Evolutionary conservation across 495 filamentous ascomycete species (phyloP), one percentile per base, ranked within the genome.

Genomic region (Penicillium canariense): DNA sequence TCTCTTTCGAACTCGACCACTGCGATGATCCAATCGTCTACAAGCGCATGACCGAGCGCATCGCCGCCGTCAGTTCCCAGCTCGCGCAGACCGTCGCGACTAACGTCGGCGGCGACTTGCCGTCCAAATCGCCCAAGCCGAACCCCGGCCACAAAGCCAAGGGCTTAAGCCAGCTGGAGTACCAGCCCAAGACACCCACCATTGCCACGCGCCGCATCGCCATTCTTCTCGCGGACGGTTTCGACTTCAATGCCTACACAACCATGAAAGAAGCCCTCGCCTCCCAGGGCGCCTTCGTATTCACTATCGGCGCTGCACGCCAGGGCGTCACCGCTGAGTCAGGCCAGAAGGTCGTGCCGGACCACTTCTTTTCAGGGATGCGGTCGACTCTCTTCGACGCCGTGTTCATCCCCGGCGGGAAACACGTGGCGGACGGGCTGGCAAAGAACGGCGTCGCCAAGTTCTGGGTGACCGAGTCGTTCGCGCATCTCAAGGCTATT

Each of bases 351-450:
- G 74, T 89, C 0, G 71, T 78, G 26, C 84, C 92, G 0, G 87
- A 94, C 56, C 89, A 96, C 62, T 87, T 92, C 62, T 82, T 94
- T 54, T 84, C 90, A 47, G 90, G 87, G 4, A 83, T 87, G 83
- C 86, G 90, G 32, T 89, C 85, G 4, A 96, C 90, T 4, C 81
- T 96, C 73, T 93, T 96, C 58, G 92, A 96, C 63, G 84, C 90
- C 1, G 65, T 90, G 26, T 92, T 91, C 63, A 76, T 96, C 17
- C 89, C 89, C 15, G 88, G 89, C 15, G 90, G 90, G 0, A 75
- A 78, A 70, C 42, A 77, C 77, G 1, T 46, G 0, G n/a, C 25
- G 2, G 43, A 46, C 2, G 43, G 43, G 4, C 77, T 96, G 5
- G 68, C 79, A 31, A 84, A 84, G 72, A 89, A 83, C 50, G 91